Evolutionary conservation across 805 yeast genomes (phyloP).

Genomic region (Myxozyma kluyveri): DNA sequence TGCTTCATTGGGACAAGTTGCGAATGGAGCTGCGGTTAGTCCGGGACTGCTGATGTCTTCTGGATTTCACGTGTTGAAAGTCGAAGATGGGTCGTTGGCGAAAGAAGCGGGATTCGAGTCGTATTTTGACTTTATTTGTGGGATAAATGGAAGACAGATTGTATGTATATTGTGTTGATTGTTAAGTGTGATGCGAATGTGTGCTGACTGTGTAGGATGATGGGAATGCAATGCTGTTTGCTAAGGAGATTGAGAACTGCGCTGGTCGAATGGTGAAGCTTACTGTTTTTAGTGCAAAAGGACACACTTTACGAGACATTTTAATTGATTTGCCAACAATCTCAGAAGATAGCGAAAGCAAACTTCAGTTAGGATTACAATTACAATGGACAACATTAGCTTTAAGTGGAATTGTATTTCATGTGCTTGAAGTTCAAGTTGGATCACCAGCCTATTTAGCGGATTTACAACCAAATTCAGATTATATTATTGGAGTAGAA

Average conservation of each 20-base stretch:
- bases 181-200: background rate
- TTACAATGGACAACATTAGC: constrained; percentile 75
- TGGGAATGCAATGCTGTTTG: constrained; percentile 17
- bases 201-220: constrained; percentile 10
- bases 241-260: constrained; percentile 23
- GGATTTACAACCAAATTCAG: constrained; percentile 79
- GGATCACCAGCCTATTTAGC: constrained; percentile 80
- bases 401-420: constrained; percentile 83
- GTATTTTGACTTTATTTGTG: constrained; percentile 85
- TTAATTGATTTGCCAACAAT: constrained; percentile 35
- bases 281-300: constrained; percentile 31
- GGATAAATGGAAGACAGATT: constrained; percentile 68
- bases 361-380: constrained; percentile 43
- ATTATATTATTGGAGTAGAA: constrained; percentile 82
- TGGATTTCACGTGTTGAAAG: constrained; percentile 61
- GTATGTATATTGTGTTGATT: constrained; percentile 9
- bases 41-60: constrained; percentile 21
- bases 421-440: constrained; percentile 68
- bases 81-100: constrained; percentile 49
- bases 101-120: constrained; percentile 63
- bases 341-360: background rate
- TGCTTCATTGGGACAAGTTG: constrained; percentile 2
- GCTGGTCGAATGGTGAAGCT: constrained; percentile 27
- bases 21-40: background rate
- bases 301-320: constrained; percentile 42